phyloP scores from a whole-genome alignment of 1,284 basidiomycete genomes.

The Irpex sp. region DNA sequence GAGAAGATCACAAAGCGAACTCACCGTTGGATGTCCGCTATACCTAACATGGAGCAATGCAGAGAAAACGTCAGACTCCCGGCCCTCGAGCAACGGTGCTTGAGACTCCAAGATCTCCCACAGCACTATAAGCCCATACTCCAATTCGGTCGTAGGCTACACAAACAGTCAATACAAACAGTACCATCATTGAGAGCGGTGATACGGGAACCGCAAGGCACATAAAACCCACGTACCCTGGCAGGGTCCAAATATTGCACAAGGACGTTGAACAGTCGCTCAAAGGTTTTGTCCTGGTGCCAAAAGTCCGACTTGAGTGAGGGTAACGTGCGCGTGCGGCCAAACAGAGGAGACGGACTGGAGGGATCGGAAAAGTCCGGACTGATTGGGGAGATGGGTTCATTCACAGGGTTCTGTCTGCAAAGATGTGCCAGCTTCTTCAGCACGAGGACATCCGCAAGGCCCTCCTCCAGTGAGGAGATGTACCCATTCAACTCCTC shows the following conservation, averaged over 20 bases:
- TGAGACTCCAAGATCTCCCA: conserved; percentile 76
- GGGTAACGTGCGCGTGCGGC: conserved; percentile 33
- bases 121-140: conserved; percentile 67
- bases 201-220: not conserved
- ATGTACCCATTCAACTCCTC: conserved; percentile 51
- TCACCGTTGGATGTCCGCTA: conserved; percentile 61
- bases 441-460: conserved; percentile 44
- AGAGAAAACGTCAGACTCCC: conserved; percentile 64
- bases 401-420: conserved; percentile 48
- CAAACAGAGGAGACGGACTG: conserved; percentile 22
- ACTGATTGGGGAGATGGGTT: conserved; percentile 32
- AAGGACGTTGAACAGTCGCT: conserved; percentile 57
- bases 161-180: conserved; percentile 5
- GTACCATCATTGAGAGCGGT: not conserved
- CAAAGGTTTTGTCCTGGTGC: conserved; percentile 61
- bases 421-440: conserved; percentile 61
- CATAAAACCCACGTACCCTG: conserved; percentile 38
- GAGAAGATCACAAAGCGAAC: conserved; percentile 20
- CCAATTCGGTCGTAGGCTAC: conserved; percentile 57
- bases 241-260: conserved; percentile 51
- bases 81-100: conserved; percentile 60
- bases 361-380: conserved; percentile 42
- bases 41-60: conserved; percentile 59
- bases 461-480: conserved; percentile 43
- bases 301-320: conserved; percentile 52